Evolutionary conservation across 192 early-diverging fungal genomes (phyloP).

Genomic region (Umbelopsis isabellina): DNA sequence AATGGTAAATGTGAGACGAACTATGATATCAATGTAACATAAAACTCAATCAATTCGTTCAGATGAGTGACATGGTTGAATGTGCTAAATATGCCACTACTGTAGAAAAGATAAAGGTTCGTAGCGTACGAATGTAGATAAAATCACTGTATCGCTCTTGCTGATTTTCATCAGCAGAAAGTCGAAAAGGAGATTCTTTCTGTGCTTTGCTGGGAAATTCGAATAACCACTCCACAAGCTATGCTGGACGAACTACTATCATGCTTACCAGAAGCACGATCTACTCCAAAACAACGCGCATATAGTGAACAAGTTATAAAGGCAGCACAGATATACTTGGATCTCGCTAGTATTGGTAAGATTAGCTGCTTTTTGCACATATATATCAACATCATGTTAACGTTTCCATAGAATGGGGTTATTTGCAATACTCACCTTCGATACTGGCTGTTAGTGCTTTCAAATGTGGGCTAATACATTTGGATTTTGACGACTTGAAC

Average conservation of each 20-base stretch:
- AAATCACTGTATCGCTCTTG: no score
- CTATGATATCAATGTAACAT: neutral
- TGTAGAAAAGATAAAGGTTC: conserved; percentile 10
- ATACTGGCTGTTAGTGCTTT: conserved; percentile 17
- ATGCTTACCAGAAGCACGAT: conserved; percentile 10
- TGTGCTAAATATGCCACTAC: conserved; percentile 6
- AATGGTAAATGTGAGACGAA: neutral
- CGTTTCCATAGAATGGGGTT: neutral
- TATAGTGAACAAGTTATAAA: conserved; percentile 10
- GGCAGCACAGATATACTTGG: conserved; percentile 1
- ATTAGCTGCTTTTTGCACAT: no score
- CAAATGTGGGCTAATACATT: conserved; percentile 2
- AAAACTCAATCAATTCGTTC: neutral
- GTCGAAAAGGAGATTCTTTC: conserved; percentile 12
- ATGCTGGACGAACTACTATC: conserved; percentile 3
- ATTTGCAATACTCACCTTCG: neutral
- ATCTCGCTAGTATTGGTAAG: conserved; percentile 12
- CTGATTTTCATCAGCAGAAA: neutral
- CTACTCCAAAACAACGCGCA: conserved; percentile 9
- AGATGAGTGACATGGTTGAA: conserved; percentile 11
- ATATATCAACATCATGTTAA: no score
- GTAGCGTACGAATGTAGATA: neutral
- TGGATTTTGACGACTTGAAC: conserved; percentile 14
- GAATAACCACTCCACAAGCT: conserved; percentile 2
- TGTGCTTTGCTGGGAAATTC: conserved; percentile 12